Evolutionary conservation across 305 asterid genomes (phyloP), one percentile per base, ranked within the genome.

Genomic region (Ajuga reptans): DNA sequence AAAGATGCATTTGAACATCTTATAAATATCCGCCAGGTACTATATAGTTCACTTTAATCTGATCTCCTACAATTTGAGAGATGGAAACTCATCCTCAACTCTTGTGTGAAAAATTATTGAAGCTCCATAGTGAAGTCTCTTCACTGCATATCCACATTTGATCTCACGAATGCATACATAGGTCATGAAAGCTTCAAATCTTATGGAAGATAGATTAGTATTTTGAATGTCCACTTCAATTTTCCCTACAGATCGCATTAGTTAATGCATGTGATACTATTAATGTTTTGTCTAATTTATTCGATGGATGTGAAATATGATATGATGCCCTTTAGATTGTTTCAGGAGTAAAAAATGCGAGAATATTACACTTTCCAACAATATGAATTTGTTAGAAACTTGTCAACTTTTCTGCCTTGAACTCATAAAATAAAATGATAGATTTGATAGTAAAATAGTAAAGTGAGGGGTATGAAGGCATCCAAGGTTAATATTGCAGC

Each of bases 1-100:
- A 94, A 94, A 84, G 99, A 94, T 73, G 86, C 97, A 39, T 94
- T 86, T 78, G 99, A 91, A 87, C 86, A 94, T 83, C 89, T 94
- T 77, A 89, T 94, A 68, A 94, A 94, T 81, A 85, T 89, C 58
- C 96, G 98, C 68, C 98, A 94, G 99, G 99, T 93, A 85, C 55
- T 46, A 12, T 64, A 6, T 7, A 42, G 4, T 11, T 52, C 4
- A 47, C 45, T 58, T 49, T 39, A 63, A 41, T 62, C 12, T 74
- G 49, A 33, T 56, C 43, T 29, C 51, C 16, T 58, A 3, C 42
- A 61, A 24, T 39, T 45, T 45, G 1, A 21, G 27, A 21, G 27
- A 21, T 21, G 27, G 27, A 21, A 21, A 31, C 15, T 58, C 15
- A 18, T 64, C 53, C 21, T 57, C 4, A 61, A 18, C 31, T 41